These are phyloP conservation scores for Pouteria glomerata DNA, from an alignment of 148 eudicot species.

Conservation along the genomic window DNA sequence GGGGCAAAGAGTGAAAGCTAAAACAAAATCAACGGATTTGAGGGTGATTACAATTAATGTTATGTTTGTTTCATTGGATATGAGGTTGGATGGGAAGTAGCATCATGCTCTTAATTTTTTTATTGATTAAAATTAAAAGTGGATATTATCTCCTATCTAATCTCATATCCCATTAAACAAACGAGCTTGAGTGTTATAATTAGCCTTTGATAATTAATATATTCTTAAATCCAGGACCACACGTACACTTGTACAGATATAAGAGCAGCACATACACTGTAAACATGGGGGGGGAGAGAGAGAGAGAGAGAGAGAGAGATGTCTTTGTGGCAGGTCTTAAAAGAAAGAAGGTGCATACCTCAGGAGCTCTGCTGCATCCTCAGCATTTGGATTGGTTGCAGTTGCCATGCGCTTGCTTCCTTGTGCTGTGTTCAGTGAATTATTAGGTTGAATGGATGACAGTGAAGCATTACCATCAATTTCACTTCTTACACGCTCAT, in stretches of 20 bases:
- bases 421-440: slow-evolving; percentile 29
- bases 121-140: not conserved
- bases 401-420: slow-evolving; percentile 49
- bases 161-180: too few species aligned
- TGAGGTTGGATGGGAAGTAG: too few species aligned
- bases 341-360: slow-evolving; percentile 34
- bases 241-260: not conserved
- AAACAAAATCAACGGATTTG: too few species aligned
- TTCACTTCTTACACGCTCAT: slow-evolving; percentile 95
- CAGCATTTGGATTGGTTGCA: slow-evolving; percentile 51
- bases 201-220: not conserved
- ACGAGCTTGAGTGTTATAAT: too few species aligned
- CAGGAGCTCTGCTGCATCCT: slow-evolving; percentile 68
- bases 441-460: slow-evolving; percentile 29
- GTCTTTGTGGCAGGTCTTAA: not conserved
- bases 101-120: too few species aligned
- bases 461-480: slow-evolving; percentile 39
- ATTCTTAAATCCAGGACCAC: not conserved
- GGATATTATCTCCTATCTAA: too few species aligned
- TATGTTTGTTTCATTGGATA: too few species aligned
- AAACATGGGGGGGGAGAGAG: not conserved
- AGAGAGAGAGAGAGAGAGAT: not conserved
- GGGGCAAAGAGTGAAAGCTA: too few species aligned
- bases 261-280: not conserved
- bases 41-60: too few species aligned